Evolutionary conservation across 1,284 basidiomycete genomes (phyloP).

Genomic region (Peniophora sp.): DNA sequence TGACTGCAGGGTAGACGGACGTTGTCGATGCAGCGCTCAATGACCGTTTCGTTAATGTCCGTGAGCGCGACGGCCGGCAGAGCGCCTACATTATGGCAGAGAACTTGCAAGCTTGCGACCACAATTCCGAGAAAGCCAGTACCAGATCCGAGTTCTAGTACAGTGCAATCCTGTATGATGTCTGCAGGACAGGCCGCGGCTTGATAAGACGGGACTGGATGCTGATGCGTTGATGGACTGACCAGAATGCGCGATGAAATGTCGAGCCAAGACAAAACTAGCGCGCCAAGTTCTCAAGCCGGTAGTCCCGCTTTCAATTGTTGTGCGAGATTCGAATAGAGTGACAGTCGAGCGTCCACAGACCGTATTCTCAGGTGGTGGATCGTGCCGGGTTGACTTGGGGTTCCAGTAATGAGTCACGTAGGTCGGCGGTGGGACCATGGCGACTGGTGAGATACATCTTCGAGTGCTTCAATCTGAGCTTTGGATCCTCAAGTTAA

Average conservation of each 20-base stretch:
- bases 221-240: neutral
- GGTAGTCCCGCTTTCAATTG: constrained; percentile 67
- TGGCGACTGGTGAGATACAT: constrained; percentile 6
- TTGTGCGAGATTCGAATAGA: constrained; percentile 62
- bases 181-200: constrained; percentile 31
- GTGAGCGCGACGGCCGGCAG: constrained; percentile 43
- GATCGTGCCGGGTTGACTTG: neutral
- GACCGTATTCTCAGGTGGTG: constrained; percentile 11
- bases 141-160: constrained; percentile 70
- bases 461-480: constrained; percentile 1
- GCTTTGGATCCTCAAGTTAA: constrained; percentile 22
- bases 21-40: constrained; percentile 54
- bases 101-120: constrained; percentile 43
- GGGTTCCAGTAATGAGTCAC: constrained; percentile 56
- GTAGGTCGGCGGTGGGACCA: constrained; percentile 51
- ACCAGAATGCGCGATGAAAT: constrained; percentile 51
- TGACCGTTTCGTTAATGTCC: constrained; percentile 57
- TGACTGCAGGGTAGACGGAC: constrained; percentile 55
- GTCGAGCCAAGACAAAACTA: constrained; percentile 57
- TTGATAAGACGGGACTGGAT: neutral
- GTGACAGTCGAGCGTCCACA: constrained; percentile 34
- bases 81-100: neutral
- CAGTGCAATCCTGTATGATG: constrained; percentile 32
- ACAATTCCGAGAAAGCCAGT: constrained; percentile 66
- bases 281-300: constrained; percentile 73